A percentile compares a stretch with the other conserved stretches of the same genome.
Evolutionary conservation across 164 flowering plant genomes (phyloP).

Genomic region (Chimonanthus praecox): DNA sequence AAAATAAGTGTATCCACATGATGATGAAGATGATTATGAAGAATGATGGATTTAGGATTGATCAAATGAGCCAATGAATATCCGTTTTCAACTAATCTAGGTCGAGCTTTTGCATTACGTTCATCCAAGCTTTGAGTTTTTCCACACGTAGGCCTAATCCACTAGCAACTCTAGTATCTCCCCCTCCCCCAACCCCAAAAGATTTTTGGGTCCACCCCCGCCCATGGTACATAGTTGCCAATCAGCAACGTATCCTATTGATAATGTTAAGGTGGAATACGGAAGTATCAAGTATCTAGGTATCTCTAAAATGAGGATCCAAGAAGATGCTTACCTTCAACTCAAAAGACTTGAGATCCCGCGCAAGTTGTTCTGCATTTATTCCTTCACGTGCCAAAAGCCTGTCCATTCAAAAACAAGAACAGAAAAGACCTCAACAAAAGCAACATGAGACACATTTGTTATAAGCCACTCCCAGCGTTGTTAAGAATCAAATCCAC

Average conservation of each 20-base stretch:
- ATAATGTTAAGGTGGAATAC: not conserved
- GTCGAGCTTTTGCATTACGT: too few species aligned
- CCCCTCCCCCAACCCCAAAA: too few species aligned
- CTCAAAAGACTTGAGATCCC: constrained; percentile 94
- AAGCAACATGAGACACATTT: not conserved
- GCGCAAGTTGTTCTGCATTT: constrained; percentile 95
- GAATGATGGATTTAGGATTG: too few species aligned
- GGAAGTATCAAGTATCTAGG: not conserved
- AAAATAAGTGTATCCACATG: too few species aligned
- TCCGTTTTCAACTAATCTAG: too few species aligned
- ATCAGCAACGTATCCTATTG: not conserved
- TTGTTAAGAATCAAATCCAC: not conserved
- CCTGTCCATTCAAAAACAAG: constrained; percentile 27
- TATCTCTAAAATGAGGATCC: not conserved
- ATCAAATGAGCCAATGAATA: too few species aligned
- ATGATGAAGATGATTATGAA: too few species aligned
- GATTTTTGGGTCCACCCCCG: too few species aligned
- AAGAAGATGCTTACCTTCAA: constrained; percentile 50
- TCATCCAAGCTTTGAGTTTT: too few species aligned
- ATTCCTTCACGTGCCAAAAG: constrained; percentile 93
- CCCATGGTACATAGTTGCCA: too few species aligned
- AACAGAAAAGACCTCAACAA: not conserved
- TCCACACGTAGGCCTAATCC: too few species aligned
- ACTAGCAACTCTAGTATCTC: too few species aligned
- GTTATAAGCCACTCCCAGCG: not conserved